Evolutionary conservation across 768 basidiomycete species (phyloP).

Genomic region (Exsudoporus frostii): DNA sequence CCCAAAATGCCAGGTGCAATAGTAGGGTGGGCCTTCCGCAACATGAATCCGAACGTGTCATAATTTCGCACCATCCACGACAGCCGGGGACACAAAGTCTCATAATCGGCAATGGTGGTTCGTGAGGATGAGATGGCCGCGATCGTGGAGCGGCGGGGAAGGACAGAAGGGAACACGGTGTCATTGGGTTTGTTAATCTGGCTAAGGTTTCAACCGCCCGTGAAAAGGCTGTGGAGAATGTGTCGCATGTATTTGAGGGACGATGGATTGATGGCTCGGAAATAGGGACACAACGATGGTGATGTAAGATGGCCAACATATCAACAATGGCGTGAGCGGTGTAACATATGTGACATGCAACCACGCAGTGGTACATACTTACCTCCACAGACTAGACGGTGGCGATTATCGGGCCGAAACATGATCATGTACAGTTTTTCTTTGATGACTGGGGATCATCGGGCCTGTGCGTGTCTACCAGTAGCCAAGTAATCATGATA

Average conservation of each 20-base stretch:
- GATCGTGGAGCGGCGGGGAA: neutral
- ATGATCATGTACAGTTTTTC: neutral
- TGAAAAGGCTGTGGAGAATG: neutral
- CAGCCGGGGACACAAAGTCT: neutral
- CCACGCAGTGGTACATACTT: neutral
- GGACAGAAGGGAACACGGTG: neutral
- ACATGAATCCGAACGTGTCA: neutral
- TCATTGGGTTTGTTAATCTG: neutral
- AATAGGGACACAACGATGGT: neutral
- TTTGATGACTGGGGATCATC: neutral
- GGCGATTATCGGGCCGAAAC: neutral
- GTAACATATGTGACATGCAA: neutral
- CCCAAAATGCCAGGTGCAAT: neutral
- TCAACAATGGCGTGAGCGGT: neutral
- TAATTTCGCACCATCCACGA: neutral
- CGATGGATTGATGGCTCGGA: neutral
- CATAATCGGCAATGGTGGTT: too few species aligned
- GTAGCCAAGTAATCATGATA: neutral
- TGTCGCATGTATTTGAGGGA: neutral
- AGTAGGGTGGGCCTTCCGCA: too few species aligned
- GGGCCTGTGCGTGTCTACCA: too few species aligned
- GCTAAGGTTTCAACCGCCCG: neutral
- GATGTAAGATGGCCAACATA: neutral
- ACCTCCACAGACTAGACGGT: too few species aligned
- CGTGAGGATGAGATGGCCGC: neutral